These are phyloP conservation scores for Zasmidium angulare DNA, from an alignment of 2,329 filamentous ascomycete genomes.

Conservation along the genomic window DNA sequence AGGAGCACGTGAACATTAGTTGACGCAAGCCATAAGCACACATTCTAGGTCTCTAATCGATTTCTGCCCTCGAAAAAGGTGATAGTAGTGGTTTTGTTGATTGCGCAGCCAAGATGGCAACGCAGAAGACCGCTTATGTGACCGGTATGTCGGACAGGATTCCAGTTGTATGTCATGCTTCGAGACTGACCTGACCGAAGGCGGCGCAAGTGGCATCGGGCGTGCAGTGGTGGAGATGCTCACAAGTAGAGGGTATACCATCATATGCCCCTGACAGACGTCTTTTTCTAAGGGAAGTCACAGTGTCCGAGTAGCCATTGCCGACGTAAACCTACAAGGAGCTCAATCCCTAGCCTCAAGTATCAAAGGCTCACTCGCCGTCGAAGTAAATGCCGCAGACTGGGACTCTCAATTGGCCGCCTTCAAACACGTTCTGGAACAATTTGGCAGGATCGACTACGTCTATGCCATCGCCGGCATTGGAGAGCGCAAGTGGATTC, in stretches of 20 bases:
- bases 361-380: constrained; percentile 24
- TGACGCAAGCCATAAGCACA: background rate
- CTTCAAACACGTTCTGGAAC: constrained; percentile 37
- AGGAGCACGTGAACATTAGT: background rate
- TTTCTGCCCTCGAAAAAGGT: too few species aligned
- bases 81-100: too few species aligned
- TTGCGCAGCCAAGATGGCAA: background rate
- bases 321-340: constrained; percentile 38
- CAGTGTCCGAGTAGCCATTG: constrained; percentile 53
- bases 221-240: constrained; percentile 35
- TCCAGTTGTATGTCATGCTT: background rate
- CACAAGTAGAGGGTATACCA: constrained; percentile 23
- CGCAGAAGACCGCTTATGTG: constrained; percentile 3
- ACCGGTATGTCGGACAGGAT: constrained; percentile 1
- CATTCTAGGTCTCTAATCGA: background rate
- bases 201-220: constrained; percentile 37
- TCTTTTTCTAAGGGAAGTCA: constrained; percentile 37
- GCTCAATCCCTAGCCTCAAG: constrained; percentile 28
- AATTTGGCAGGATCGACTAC: constrained; percentile 39
- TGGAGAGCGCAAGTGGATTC: constrained; percentile 40
- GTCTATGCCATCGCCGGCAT: constrained; percentile 42
- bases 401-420: constrained; percentile 40
- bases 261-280: background rate
- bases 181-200: constrained; percentile 3
- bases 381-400: constrained; percentile 35